Conservation (phyloP, 768 basidiomycete species). For the Rhodotorula toruloides region DNA sequence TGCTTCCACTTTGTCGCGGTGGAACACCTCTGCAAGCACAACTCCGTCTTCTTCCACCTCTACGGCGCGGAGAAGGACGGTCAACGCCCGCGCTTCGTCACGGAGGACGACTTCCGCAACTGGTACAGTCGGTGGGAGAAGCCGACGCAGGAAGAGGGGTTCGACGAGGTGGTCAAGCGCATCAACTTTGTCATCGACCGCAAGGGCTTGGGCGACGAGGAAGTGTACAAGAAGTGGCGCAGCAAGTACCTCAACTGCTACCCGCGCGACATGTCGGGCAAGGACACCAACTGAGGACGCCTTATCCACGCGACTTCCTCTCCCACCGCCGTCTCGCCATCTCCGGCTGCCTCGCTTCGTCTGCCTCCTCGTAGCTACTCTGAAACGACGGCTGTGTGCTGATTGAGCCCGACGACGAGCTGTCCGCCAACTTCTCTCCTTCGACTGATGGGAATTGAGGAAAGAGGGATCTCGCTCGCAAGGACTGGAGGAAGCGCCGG, state of each 20-base stretch:
- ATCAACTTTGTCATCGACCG: conserved; percentile 71
- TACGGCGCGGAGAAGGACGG: not conserved
- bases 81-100: not conserved
- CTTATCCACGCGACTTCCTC: not conserved
- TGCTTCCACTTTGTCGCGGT: conserved; percentile 70
- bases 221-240: conserved; percentile 71
- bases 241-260: conserved; percentile 50
- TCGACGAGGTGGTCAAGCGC: conserved; percentile 64
- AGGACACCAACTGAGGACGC: too few species aligned
- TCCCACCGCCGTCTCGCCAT: not conserved
- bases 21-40: conserved; percentile 79
- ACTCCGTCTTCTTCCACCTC: conserved; percentile 59
- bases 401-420: too few species aligned
- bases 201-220: conserved; percentile 64
- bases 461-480: too few species aligned
- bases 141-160: conserved; percentile 65
- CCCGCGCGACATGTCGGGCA: not conserved
- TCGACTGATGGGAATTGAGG: too few species aligned
- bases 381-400: too few species aligned
- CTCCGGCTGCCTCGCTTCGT: not conserved
- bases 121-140: conserved; percentile 53
- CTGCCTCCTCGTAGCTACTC: too few species aligned
- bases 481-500: too few species aligned
- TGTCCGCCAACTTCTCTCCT: too few species aligned
- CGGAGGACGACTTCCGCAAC: conserved; percentile 32